Evolutionary conservation across 345 rosid genomes (phyloP).

Genomic region (Sisymbrium irio): DNA sequence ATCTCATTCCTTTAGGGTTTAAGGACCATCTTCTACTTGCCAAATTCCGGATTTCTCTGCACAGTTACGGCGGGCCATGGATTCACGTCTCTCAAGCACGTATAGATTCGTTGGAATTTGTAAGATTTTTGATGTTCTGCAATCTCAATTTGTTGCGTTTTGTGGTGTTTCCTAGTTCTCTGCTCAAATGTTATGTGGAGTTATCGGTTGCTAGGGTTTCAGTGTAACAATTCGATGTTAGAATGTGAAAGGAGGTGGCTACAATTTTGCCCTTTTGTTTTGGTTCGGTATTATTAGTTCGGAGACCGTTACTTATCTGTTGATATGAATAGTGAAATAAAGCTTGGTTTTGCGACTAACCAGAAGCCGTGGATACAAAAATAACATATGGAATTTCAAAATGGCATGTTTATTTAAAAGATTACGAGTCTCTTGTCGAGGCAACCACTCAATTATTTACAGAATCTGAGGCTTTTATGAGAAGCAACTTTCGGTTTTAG

Average conservation of each 20-base stretch:
- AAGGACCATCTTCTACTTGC: conserved; percentile 10
- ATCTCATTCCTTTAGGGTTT: conserved; percentile 30
- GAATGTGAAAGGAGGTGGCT: background rate
- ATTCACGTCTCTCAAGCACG: conserved; percentile 13
- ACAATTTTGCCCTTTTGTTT: conserved; percentile 1
- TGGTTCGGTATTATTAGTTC: no score
- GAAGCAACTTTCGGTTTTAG: background rate
- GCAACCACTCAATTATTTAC: background rate
- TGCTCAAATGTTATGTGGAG: background rate
- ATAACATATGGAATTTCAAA: no score
- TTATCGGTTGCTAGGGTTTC: background rate
- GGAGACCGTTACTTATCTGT: background rate
- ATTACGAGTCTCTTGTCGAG: background rate
- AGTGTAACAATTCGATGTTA: background rate
- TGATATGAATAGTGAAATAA: background rate
- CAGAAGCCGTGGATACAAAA: no score
- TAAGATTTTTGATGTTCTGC: background rate
- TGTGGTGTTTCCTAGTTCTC: background rate
- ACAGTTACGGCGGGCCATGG: conserved; percentile 16
- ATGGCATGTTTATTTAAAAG: background rate
- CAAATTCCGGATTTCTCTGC: background rate
- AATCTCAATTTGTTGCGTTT: background rate
- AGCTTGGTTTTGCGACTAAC: no score
- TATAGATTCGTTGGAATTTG: conserved; percentile 22
- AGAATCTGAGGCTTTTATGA: background rate